Base-by-base conservation (phyloP, 805 yeast genomes). In the Candida taoyuanica region DNA sequence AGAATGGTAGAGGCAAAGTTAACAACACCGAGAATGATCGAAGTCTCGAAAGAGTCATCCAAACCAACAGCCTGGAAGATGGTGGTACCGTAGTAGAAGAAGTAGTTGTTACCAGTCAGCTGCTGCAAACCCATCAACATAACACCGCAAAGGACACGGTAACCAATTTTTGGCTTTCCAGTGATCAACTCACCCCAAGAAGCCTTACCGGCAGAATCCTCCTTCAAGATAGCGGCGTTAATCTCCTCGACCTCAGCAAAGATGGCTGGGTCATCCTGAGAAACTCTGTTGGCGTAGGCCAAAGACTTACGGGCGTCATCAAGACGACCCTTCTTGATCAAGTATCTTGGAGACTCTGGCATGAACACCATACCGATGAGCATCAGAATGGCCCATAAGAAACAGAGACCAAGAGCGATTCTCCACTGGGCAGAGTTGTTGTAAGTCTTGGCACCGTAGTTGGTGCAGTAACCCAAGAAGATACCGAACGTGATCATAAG, bases 341-440 rank as follows among this genome's bases (percentile, higher is more conserved):
- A 69, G 63, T 59, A 81, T 62, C 87, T 69, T 55, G 87, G 85
- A 25, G 85, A 78, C 64, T 81, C 88, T 36, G 87, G 87, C 73
- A 80, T 79, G 52, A 72, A 70, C 3, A 50, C 46, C 64, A 62
- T 60, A 48, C 58, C 66, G 23, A 45, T 48, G 33, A 63, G 46
- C 67, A 63, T 57, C 38, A 61, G 46, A 14, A 64, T 32, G 34
- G 68, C 68, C 73, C 73, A 71, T 21, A 66, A 64, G 50, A 71
- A 72, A 53, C 71, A 67, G 46, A 76, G 60, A 44, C 81, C 82
- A 55, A 81, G 65, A 41, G 83, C 85, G 49, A 81, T 71, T 74
- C 87, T 77, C 87, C 87, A 81, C 64, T 78, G 83, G 9, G 62
- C 86, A 29, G 89, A 81, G 67, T 81, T 81, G 55, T 73, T 69